These are phyloP conservation scores for Clarireedia paspali DNA, from an alignment of 2,329 filamentous ascomycete species.

Conservation along the genomic window DNA sequence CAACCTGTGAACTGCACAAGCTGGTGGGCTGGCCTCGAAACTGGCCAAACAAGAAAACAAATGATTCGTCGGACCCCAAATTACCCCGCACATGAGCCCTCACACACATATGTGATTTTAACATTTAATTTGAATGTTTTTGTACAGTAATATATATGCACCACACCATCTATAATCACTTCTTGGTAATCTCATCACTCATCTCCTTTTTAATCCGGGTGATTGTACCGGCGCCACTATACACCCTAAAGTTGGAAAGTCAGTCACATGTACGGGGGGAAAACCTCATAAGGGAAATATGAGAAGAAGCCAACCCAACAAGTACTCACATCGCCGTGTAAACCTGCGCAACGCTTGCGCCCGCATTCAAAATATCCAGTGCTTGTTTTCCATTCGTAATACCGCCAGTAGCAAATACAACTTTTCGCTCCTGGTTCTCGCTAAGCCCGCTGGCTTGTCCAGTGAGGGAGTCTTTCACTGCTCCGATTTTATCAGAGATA, in stretches of 20 bases:
- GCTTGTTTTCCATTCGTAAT: conserved; percentile 86
- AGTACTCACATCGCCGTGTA: conserved; percentile 60
- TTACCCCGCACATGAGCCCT: too few species aligned
- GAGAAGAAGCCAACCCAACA: neutral
- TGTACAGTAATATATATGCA: neutral
- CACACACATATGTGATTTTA: too few species aligned
- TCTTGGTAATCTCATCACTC: conserved; percentile 40
- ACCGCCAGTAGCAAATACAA: conserved; percentile 89
- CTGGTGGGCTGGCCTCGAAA: too few species aligned
- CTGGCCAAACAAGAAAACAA: too few species aligned
- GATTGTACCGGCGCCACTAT: conserved; percentile 56
- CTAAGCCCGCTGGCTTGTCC: neutral
- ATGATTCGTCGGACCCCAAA: too few species aligned
- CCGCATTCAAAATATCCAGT: conserved; percentile 72
- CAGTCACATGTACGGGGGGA: neutral
- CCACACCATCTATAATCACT: neutral
- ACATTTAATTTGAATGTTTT: too few species aligned
- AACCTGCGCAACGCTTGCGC: conserved; percentile 83
- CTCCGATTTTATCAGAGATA: conserved; percentile 30
- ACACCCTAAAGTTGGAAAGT: conserved; percentile 30
- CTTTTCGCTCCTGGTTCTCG: conserved; percentile 44
- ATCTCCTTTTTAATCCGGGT: conserved; percentile 60
- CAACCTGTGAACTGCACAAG: too few species aligned
- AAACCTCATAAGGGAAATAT: too few species aligned
- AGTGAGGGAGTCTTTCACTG: conserved; percentile 14